Evolutionary conservation across 805 yeast species (phyloP).

Genomic region (Starmera pachycereana): DNA sequence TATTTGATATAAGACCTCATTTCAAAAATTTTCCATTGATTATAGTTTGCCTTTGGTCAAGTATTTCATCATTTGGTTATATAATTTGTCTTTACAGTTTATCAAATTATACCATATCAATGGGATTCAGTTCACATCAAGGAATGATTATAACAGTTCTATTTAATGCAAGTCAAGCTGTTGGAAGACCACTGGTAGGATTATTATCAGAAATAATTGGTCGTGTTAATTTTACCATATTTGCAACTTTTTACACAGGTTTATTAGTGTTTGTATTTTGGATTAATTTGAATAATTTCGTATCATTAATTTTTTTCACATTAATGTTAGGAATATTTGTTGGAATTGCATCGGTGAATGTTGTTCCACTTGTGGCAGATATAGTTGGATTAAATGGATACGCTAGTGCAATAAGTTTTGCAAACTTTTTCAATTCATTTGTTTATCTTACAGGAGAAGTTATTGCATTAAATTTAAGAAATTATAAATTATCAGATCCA

Average conservation of each 20-base stretch:
- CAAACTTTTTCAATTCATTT: conserved; percentile 22
- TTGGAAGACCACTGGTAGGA: conserved; percentile 43
- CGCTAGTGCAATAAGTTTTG: conserved; percentile 28
- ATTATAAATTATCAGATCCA: conserved; percentile 27
- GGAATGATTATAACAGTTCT: conserved; percentile 37
- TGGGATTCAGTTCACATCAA: conserved; percentile 34
- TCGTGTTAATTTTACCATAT: conserved; percentile 33
- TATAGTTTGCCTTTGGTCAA: conserved; percentile 27
- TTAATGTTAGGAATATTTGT: conserved; percentile 32
- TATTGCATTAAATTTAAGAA: conserved; percentile 40
- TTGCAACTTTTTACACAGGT: conserved; percentile 24
- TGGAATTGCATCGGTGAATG: conserved; percentile 35
- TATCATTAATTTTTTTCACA: conserved; percentile 30
- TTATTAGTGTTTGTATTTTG: conserved; percentile 36
- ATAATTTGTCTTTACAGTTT: conserved; percentile 35
- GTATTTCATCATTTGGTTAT: conserved; percentile 29
- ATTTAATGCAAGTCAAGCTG: conserved; percentile 33
- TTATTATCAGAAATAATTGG: conserved; percentile 34
- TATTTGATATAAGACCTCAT: conserved; percentile 16
- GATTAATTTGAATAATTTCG: conserved; percentile 34
- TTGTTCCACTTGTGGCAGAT: conserved; percentile 30
- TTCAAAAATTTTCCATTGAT: conserved; percentile 20
- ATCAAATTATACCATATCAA: conserved; percentile 33
- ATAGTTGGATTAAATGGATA: conserved; percentile 26
- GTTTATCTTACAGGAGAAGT: conserved; percentile 38